These are phyloP conservation scores for Xylaria telfairii DNA, from an alignment of 495 filamentous ascomycete genomes.

Conservation along the genomic window DNA sequence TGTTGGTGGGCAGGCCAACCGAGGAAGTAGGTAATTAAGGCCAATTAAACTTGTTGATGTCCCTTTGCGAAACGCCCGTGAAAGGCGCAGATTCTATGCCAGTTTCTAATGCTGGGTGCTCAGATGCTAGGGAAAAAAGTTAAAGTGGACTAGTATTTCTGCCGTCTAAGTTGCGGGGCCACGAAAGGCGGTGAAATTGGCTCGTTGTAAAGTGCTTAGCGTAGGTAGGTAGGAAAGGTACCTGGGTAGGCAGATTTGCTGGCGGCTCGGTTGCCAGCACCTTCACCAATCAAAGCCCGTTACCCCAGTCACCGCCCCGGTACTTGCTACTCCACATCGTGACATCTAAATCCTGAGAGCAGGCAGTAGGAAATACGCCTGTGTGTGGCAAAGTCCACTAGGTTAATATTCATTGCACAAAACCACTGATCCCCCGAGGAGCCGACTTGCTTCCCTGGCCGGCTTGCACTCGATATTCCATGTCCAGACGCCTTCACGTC, in stretches of 20 bases:
- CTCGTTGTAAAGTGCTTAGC: not conserved
- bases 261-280: not conserved
- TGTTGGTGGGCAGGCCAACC: not conserved
- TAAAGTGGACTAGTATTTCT: slow-evolving; percentile 14
- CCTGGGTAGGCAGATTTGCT: not conserved
- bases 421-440: not conserved
- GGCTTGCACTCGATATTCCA: not conserved
- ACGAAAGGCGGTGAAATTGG: slow-evolving; percentile 13
- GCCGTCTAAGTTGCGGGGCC: slow-evolving; percentile 2
- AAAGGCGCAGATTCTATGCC: not conserved
- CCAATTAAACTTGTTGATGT: not conserved
- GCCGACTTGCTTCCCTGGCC: not conserved
- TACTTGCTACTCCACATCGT: slow-evolving; percentile 5
- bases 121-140: slow-evolving; percentile 12
- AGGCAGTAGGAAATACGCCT: not conserved
- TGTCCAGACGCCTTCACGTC: not conserved
- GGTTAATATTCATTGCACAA: not conserved
- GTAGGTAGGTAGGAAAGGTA: not conserved
- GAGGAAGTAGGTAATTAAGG: not conserved
- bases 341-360: not conserved
- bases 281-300: not conserved
- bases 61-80: not conserved
- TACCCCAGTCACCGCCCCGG: not conserved
- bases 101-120: not conserved
- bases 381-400: not conserved